Percentiles rank a stretch among this genome's conserved stretches.
phyloP scores from a whole-genome alignment of 768 basidiomycete species.

The Boletus sp. region DNA sequence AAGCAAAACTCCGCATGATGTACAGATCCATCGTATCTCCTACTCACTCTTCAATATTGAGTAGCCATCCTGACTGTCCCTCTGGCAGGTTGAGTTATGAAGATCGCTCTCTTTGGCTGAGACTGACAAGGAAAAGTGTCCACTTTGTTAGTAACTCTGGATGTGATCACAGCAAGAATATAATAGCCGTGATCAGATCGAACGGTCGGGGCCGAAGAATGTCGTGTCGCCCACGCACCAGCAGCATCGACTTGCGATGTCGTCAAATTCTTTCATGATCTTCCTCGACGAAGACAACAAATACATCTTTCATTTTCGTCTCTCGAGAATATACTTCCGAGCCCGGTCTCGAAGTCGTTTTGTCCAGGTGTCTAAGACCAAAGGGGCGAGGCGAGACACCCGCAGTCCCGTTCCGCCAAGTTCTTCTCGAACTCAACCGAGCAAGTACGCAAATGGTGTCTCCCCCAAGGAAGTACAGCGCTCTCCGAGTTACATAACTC shows the following conservation, averaged over 20 bases:
- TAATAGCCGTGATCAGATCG: slow-evolving; percentile 3
- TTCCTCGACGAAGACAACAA: background rate
- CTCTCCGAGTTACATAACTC: background rate
- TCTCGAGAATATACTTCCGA: background rate
- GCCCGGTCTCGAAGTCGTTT: background rate
- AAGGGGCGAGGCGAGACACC: background rate
- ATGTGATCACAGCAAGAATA: background rate
- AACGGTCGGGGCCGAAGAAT: background rate
- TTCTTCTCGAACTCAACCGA: too few relatives aligned
- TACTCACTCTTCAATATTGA: background rate
- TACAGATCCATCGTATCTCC: background rate
- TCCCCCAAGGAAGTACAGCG: background rate
- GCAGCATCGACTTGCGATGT: background rate
- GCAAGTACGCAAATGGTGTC: too few relatives aligned
- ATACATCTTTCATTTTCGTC: too few relatives aligned
- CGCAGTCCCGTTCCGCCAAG: background rate
- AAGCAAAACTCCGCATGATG: background rate
- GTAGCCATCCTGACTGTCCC: background rate
- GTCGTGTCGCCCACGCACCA: background rate
- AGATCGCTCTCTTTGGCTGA: background rate
- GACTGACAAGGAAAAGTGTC: background rate
- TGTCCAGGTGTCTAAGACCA: background rate
- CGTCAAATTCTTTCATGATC: background rate
- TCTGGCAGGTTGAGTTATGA: background rate
- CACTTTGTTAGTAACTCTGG: background rate